These are phyloP conservation scores for Candida odintsovae DNA, from an alignment of 805 yeast species.

Conservation along the genomic window DNA sequence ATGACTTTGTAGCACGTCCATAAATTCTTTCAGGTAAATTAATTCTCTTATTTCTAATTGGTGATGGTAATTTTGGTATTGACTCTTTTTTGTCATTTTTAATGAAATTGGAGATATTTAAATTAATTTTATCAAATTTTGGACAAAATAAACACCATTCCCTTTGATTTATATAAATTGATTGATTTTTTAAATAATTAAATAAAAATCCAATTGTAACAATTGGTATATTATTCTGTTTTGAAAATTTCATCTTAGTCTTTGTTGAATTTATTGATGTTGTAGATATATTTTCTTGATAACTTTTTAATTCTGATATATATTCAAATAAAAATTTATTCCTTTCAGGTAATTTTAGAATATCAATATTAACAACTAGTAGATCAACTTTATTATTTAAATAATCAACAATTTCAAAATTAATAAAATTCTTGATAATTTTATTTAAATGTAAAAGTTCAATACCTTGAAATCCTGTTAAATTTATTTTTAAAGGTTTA, in stretches of 20 bases:
- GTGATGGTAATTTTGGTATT: constrained; percentile 44
- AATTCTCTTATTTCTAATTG: constrained; percentile 36
- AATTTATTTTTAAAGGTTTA: constrained; percentile 29
- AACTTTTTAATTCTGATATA: constrained; percentile 22
- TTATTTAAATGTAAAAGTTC: constrained; percentile 68
- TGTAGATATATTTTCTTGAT: constrained; percentile 7
- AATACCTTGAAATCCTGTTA: constrained; percentile 74
- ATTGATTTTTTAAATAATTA: too few relatives aligned
- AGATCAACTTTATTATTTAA: constrained; percentile 48
- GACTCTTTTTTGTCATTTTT: constrained; percentile 2
- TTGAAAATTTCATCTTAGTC: constrained; percentile 53
- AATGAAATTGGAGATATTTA: constrained; percentile 16
- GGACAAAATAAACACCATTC: constrained; percentile 57
- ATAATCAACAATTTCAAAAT: constrained; percentile 46
- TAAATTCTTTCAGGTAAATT: constrained; percentile 39
- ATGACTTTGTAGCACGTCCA: constrained; percentile 35
- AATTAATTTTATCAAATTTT: constrained; percentile 21
- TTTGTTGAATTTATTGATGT: constrained; percentile 39
- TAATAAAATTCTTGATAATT: constrained; percentile 41
- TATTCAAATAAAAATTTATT: constrained; percentile 22
- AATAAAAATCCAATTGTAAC: constrained; percentile 49
- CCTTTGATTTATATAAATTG: constrained; percentile 33
- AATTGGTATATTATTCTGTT: constrained; percentile 52
- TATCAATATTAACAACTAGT: constrained; percentile 36
- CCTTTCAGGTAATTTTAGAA: constrained; percentile 2